Evolutionary conservation across 179 eudicot species (phyloP), one percentile per base, ranked within the genome.

Genomic region (Spergularia azorica): DNA sequence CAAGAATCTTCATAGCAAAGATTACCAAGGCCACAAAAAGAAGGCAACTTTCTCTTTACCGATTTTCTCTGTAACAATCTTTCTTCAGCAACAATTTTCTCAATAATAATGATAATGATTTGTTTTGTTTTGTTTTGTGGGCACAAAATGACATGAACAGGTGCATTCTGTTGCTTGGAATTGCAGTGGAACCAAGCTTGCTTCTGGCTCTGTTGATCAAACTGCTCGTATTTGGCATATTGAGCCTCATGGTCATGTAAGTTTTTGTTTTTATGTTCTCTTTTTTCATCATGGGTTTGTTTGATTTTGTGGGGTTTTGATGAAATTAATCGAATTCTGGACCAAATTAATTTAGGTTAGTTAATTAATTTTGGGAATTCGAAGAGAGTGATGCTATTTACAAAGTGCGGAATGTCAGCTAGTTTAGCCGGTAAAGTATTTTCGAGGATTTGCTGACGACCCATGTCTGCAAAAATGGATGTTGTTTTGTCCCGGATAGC

Each of bases 161-260:
- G 97, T 95, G 77, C 98, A 95, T 88, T 95, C 98, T 70, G 98
- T 95, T 75, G 98, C 97, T 69, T 95, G 97, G 98, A 95, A 95
- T 80, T 95, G 98, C 79, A 55, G 63, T 5, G 98, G 98, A 5
- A 89, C 97, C 41, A 95, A 95, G 85, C 90, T 95, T 18, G 98
- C 97, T 41, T 95, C 98, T 0, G 98, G 98, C 73, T 92, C 97
- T 3, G 98, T 95, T 32, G 98, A 95, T 87, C 98, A 95, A 87
- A 95, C 98, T 0, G 98, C 98, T 75, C 92, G 98, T 21, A 79
- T 95, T 76, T 95, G 98, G 98, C 92, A 85, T 20, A 86, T 95
- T 72, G 97, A 95, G 52, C 91, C 91, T 54, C 89, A 87, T 62
- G 86, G 88, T 63, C 97, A 94, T 79, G 98, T 94, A 86, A 71